These are phyloP conservation scores for Xylaria sp. DNA, from an alignment of 2,329 filamentous ascomycete genomes.

Conservation along the genomic window DNA sequence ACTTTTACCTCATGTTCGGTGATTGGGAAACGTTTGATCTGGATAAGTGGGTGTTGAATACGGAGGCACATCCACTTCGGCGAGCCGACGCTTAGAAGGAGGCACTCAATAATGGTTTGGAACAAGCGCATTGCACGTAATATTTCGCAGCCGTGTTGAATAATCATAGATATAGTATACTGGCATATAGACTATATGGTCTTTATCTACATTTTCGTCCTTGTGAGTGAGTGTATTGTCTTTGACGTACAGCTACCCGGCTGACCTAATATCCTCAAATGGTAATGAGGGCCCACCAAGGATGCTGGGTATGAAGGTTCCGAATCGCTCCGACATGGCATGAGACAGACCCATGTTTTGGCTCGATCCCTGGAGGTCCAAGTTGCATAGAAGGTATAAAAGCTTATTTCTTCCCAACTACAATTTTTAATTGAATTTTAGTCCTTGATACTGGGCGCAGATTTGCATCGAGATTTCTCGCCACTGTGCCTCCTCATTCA, in stretches of 20 bases:
- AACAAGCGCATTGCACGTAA: not conserved
- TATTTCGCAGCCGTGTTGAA: not conserved
- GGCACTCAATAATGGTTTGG: not conserved
- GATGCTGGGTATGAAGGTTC: not conserved
- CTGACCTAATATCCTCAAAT: not conserved
- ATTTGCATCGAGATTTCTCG: not conserved
- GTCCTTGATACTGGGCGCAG: not conserved
- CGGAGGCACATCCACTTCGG: conserved; percentile 63
- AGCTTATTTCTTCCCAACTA: not conserved
- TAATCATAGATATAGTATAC: conserved; percentile 14
- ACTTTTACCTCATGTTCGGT: conserved; percentile 71
- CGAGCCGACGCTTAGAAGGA: conserved; percentile 46
- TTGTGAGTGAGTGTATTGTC: not conserved
- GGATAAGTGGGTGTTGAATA: conserved; percentile 70
- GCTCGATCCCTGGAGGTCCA: not conserved
- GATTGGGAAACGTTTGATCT: conserved; percentile 67
- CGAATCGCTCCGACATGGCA: conserved; percentile 9
- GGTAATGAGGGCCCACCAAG: not conserved
- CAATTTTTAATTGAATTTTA: not conserved
- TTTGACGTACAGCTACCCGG: not conserved
- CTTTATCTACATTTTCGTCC: not conserved
- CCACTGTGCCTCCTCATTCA: not conserved
- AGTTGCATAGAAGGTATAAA: conserved; percentile 15
- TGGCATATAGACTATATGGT: not conserved
- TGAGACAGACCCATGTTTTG: conserved; percentile 20